These are phyloP conservation scores for Hygrophila difformis DNA, from an alignment of 257 asterid species.

Conservation along the genomic window DNA sequence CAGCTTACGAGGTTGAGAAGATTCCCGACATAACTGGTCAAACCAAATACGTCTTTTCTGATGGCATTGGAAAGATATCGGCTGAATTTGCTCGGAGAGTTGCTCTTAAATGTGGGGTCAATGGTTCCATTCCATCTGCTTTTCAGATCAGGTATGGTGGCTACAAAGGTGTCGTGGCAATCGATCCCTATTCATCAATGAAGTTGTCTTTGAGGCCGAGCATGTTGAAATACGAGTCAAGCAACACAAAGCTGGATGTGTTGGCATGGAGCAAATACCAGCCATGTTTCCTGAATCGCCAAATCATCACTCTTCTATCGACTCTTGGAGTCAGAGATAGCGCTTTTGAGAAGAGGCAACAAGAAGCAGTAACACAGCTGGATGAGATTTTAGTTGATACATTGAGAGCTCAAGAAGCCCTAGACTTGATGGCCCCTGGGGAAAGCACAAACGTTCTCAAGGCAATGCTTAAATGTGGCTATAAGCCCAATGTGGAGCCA, in stretches of 20 bases:
- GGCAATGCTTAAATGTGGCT: constrained; percentile 79
- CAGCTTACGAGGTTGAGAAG: constrained; percentile 33
- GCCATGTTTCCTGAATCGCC: constrained; percentile 81
- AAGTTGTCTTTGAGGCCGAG: constrained; percentile 65
- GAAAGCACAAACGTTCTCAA: constrained; percentile 68
- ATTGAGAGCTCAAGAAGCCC: constrained; percentile 55
- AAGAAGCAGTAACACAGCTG: constrained; percentile 66
- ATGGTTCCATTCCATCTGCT: constrained; percentile 49
- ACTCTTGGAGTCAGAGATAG: constrained; percentile 64
- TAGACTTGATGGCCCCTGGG: constrained; percentile 82
- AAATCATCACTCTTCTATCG: constrained; percentile 70
- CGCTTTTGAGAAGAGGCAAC: constrained; percentile 52
- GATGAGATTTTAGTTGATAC: constrained; percentile 60
- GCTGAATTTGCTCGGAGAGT: constrained; percentile 53
- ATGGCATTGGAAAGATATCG: constrained; percentile 90
- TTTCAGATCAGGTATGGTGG: constrained; percentile 89
- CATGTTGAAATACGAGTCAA: constrained; percentile 69
- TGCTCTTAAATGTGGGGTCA: constrained; percentile 63
- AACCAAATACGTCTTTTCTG: constrained; percentile 51
- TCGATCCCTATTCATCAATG: constrained; percentile 45
- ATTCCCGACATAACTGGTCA: constrained; percentile 41
- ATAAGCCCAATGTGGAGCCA: constrained; percentile 76
- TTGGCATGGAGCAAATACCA: constrained; percentile 76
- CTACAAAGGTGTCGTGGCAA: constrained; percentile 84
- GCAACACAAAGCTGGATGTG: constrained; percentile 61